Evolutionary conservation across 305 asterid species (phyloP).

Genomic region (Fraxinus velutina): DNA sequence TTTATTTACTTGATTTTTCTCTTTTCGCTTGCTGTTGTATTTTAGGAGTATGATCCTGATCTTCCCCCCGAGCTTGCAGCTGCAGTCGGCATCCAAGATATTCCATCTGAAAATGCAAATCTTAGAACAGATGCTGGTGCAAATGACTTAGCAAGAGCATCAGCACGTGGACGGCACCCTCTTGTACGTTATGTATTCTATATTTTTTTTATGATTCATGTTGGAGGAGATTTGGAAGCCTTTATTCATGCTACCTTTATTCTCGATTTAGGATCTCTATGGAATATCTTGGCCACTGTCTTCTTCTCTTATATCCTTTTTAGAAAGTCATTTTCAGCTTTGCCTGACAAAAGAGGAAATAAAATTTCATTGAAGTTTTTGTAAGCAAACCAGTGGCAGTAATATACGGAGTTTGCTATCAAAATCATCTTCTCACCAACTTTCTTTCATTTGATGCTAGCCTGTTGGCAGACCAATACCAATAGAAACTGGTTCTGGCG

Average conservation of each 20-base stretch:
- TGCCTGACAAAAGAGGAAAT: background rate
- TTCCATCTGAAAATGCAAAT: conserved; percentile 50
- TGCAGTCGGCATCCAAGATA: conserved; percentile 71
- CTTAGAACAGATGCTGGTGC: conserved; percentile 54
- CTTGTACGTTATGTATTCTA: conserved; percentile 42
- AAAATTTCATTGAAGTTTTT: background rate
- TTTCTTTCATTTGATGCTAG: conserved; percentile 41
- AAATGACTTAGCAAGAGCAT: conserved; percentile 57
- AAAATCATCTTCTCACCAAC: conserved; percentile 21
- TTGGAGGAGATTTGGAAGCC: background rate
- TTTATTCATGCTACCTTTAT: conserved; percentile 1
- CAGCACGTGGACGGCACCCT: conserved; percentile 50
- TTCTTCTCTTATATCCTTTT: conserved; percentile 2
- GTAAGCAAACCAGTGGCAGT: background rate
- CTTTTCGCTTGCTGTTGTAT: conserved; percentile 28
- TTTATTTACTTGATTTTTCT: conserved; percentile 11
- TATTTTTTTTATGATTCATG: background rate
- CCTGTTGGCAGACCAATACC: conserved; percentile 92
- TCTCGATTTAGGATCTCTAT: background rate
- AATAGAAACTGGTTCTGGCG: conserved; percentile 79
- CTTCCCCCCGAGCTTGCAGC: conserved; percentile 99
- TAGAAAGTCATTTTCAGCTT: background rate
- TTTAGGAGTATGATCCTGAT: conserved; percentile 91
- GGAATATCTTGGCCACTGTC: background rate
- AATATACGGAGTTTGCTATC: background rate